Percentiles rank a stretch among this genome's conserved stretches.
Conservation (phyloP, 2,329 filamentous ascomycete species). For the Fusarium vanettenii region DNA sequence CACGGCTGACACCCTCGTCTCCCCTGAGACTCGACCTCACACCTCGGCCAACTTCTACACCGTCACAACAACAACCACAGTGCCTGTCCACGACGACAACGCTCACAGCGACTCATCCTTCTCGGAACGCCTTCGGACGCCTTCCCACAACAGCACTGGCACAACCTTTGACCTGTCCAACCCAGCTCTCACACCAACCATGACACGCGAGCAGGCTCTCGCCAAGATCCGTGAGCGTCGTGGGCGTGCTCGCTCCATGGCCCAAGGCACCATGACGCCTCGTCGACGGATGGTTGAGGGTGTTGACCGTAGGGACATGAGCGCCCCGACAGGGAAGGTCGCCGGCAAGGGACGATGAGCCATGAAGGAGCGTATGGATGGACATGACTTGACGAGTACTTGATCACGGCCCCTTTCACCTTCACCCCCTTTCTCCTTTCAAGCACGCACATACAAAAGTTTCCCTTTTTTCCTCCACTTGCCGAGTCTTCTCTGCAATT, state of each 20-base stretch:
- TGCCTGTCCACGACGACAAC: conserved; percentile 63
- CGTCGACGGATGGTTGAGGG: conserved; percentile 68
- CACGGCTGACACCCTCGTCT: conserved; percentile 28
- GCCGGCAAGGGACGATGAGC: conserved; percentile 36
- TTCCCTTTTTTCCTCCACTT: conserved; percentile 1
- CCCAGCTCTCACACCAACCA: conserved; percentile 71
- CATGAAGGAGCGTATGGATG: conserved; percentile 6
- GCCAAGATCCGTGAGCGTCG: conserved; percentile 79
- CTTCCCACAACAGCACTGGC: conserved; percentile 52
- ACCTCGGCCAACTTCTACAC: conserved; percentile 60
- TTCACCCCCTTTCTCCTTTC: background rate
- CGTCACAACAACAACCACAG: conserved; percentile 62
- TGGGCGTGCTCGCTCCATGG: conserved; percentile 76
- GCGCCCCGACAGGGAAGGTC: conserved; percentile 56
- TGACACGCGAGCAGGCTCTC: conserved; percentile 79
- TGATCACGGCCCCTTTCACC: conserved; percentile 10
- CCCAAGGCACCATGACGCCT: conserved; percentile 68
- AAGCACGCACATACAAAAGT: conserved; percentile 18
- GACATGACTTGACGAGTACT: conserved; percentile 39
- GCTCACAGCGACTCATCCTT: conserved; percentile 53
- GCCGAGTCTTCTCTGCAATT: background rate
- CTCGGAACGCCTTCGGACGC: conserved; percentile 58
- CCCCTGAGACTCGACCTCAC: conserved; percentile 54
- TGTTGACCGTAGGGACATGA: conserved; percentile 59
- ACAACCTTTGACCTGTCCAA: conserved; percentile 64